Evolutionary conservation across 192 early-diverging fungal genomes (phyloP), one percentile per base, ranked within the genome.

Genomic region (Pilobolus umbonatus): DNA sequence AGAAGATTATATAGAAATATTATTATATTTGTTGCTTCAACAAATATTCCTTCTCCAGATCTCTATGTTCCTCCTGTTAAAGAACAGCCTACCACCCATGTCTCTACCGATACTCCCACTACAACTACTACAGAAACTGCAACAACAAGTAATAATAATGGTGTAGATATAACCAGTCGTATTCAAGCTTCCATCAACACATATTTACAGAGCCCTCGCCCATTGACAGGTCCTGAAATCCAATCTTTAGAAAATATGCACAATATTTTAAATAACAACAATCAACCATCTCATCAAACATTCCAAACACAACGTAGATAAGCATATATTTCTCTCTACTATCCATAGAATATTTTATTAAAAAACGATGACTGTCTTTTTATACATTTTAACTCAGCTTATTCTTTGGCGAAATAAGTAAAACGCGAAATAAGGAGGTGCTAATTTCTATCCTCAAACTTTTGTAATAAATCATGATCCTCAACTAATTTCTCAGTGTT

Each of bases 401-500:
- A n/a, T n/a, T n/a, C n/a, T n/a, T n/a, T n/a, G n/a, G n/a, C n/a
- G n/a, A n/a, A n/a, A n/a, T n/a, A n/a, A n/a, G n/a, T n/a, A n/a
- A n/a, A n/a, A n/a, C n/a, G n/a, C n/a, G n/a, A n/a, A n/a, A n/a
- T n/a, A n/a, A n/a, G n/a, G n/a, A n/a, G n/a, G n/a, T n/a, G n/a
- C n/a, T n/a, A n/a, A 48, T 48, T 48, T 48, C 47, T 12, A 28
- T 48, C 8, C 4, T 48, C 47, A 48, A 48, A 44, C 14, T 25
- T 48, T 12, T 48, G 3, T 48, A 48, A 48, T 28, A 48, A 6
- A 4, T 48, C 14, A 25, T 48, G 11, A 14, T 48, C 14, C 5
- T 21, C 28, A 6, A 25, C 5, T 28, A 48, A 48, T 25, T 28
- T 25, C 5, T 21, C 21, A 48, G 47, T 25, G 14, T 48, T 25